These are phyloP conservation scores for Stephania japonica DNA, from an alignment of 164 flowering plant genomes.

Conservation along the genomic window DNA sequence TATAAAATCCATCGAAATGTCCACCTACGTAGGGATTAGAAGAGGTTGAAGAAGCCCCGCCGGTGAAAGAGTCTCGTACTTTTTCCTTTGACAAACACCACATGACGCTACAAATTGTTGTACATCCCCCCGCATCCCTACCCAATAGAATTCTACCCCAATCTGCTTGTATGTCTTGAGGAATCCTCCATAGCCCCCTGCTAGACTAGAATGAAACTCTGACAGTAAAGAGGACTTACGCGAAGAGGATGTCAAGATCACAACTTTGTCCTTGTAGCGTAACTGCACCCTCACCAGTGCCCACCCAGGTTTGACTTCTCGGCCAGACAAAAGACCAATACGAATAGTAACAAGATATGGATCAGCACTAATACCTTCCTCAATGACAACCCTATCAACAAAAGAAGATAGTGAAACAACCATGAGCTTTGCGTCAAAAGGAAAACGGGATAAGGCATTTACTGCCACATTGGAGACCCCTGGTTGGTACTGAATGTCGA, in stretches of 20 bases:
- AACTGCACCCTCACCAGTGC: too few species aligned
- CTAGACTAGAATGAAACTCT: neutral
- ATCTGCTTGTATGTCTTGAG: neutral
- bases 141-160: neutral
- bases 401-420: neutral
- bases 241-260: neutral
- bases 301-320: too few species aligned
- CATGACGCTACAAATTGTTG: neutral
- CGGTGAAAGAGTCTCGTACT: neutral
- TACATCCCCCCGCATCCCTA: neutral
- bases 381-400: neutral
- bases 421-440: neutral
- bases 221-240: neutral
- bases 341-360: too few species aligned
- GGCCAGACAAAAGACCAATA: too few species aligned
- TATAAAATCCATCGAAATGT: conserved; percentile 8
- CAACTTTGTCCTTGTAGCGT: neutral
- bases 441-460: neutral
- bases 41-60: neutral
- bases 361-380: too few species aligned
- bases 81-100: neutral
- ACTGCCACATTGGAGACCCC: neutral
- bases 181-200: neutral
- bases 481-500: neutral
- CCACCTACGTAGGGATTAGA: neutral